Evolutionary conservation across 1,139 yeast genomes (phyloP).

Genomic region (Meyerozyma guilliermondii): DNA sequence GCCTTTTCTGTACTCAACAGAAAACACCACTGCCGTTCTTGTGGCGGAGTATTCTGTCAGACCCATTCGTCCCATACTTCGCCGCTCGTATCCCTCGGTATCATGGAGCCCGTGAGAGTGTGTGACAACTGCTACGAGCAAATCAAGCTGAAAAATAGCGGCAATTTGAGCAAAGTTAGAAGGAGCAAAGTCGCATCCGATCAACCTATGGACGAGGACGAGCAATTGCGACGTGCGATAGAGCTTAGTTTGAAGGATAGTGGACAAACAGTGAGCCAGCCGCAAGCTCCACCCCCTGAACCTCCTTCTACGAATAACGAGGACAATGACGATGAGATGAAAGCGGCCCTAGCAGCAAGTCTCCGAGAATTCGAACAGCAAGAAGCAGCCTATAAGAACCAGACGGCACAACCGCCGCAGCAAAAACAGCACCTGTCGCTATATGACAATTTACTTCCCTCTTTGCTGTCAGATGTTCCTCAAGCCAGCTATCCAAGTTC

Average conservation of each 20-base stretch:
- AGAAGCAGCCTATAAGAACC: constrained; percentile 14
- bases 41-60: constrained; percentile 94
- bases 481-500: constrained; percentile 7
- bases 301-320: constrained; percentile 29
- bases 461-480: constrained; percentile 5
- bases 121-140: constrained; percentile 85
- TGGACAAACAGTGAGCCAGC: constrained; percentile 8
- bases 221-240: constrained; percentile 71
- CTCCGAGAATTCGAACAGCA: constrained; percentile 62
- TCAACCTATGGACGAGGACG: constrained; percentile 51
- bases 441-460: constrained; percentile 22
- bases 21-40: constrained; percentile 94
- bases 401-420: constrained; percentile 10
- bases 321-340: constrained; percentile 85
- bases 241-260: constrained; percentile 69
- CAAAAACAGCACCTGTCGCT: constrained; percentile 22
- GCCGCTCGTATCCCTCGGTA: constrained; percentile 80
- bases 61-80: constrained; percentile 68
- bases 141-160: constrained; percentile 29
- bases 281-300: constrained; percentile 10
- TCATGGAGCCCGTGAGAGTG: constrained; percentile 83
- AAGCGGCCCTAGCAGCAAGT: constrained; percentile 94
- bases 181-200: constrained; percentile 3
- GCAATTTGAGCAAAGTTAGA: constrained; percentile 7
- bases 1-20: constrained; percentile 78